Base-by-base conservation (phyloP, 257 asterid genomes). In the Lavandula angustifolia region DNA sequence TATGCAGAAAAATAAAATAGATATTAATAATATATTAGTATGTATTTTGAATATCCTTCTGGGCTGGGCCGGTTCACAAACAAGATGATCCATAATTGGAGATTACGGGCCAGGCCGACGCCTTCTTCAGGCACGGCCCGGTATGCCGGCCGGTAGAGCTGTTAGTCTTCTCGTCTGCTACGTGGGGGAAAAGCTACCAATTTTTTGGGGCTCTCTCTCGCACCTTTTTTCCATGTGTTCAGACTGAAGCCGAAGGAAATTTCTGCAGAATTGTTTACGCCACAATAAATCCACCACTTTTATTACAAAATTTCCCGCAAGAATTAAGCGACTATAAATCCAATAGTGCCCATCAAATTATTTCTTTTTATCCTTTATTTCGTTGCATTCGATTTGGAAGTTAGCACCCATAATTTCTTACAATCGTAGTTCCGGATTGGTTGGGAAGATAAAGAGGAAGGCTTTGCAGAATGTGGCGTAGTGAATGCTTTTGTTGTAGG, bases 401-500 rank as follows among this genome's bases (percentile, higher is more conserved):
- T 54, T 22, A 10, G 29, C 13, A 8, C 29, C 64, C 22, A 3
- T 29, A 43, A 60, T 55, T 49, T 17, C 51, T 9, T 47, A 12
- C 47, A 47, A 60, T 53, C 59, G 43, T 9, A 35, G 40, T 22
- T 60, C 37, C 29, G 33, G 16, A 16, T 35, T 60, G 11, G 51
- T 61, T 43, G 68, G 37, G 57, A 53, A 33, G 9, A 11, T 13
- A 44, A 40, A 9, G 46, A 9, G 67, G 32, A n/a, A 38, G 9
- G 16, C 27, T 14, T 17, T 54, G 42, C 32, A 42, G 55, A 14
- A 82, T 79, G 86, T 49, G 57, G 48, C 66, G 61, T 13, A 35
- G 60, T 68, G 54, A 71, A 40, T 67, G 75, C 40, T 66, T 73
- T 42, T 69, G 76, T 52, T 73, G 78, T 42, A 54, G 69, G 53